Conservation (phyloP, 768 basidiomycete species). For the Pleurotus salmoneostramineus region DNA sequence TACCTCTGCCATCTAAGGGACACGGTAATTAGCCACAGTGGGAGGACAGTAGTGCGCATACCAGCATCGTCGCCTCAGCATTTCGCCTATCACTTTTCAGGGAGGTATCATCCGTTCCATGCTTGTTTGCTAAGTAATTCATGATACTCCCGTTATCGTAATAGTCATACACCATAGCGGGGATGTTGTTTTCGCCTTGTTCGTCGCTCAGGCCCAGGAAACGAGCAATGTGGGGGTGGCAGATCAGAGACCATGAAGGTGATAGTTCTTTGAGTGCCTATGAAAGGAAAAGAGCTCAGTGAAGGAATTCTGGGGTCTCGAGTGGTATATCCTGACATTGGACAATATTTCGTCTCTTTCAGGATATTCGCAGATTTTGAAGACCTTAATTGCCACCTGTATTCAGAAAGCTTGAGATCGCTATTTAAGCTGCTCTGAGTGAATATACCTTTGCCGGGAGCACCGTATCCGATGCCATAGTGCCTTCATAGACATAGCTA, state of each 20-base stretch:
- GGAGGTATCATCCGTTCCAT: neutral
- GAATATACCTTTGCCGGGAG: neutral
- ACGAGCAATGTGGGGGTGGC: constrained; percentile 17
- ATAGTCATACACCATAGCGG: constrained; percentile 20
- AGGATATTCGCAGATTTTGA: neutral
- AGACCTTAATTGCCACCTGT: neutral
- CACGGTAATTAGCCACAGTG: neutral
- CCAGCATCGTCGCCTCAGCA: neutral
- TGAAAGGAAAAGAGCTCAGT: neutral
- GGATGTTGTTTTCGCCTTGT: constrained; percentile 12
- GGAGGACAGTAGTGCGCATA: neutral
- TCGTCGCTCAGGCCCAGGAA: constrained; percentile 16
- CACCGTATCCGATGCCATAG: neutral
- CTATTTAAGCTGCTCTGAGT: neutral
- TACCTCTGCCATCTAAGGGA: constrained; percentile 12
- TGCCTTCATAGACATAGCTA: neutral
- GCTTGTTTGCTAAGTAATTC: constrained; percentile 11
- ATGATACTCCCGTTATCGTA: constrained; percentile 20
- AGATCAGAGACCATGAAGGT: constrained; percentile 12
- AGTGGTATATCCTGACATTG: neutral
- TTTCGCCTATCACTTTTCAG: neutral
- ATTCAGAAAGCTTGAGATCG: neutral
- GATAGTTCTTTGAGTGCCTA: neutral
- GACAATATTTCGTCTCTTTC: neutral
- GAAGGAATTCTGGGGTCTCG: neutral